A percentile compares a stretch with the other conserved stretches of the same genome.
Evolutionary conservation across 2,329 filamentous ascomycete genomes (phyloP).

Genomic region (Colletotrichum liaoningense): DNA sequence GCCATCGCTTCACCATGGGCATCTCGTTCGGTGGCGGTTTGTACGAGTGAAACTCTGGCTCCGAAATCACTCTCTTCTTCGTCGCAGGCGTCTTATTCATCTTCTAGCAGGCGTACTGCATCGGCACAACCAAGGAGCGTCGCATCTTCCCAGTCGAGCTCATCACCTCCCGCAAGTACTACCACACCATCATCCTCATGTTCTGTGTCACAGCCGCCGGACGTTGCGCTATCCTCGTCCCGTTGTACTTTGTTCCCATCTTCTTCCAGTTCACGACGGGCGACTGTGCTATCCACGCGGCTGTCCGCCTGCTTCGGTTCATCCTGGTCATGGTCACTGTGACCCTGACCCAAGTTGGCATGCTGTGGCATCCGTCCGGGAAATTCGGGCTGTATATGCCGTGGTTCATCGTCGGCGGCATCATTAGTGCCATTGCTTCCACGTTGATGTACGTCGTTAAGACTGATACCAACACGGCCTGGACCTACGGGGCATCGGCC

Average conservation of each 20-base stretch:
- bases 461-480: constrained; percentile 35
- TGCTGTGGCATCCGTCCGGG: constrained; percentile 23
- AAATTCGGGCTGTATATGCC: constrained; percentile 49
- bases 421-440: constrained; percentile 48
- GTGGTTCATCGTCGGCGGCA: constrained; percentile 51
- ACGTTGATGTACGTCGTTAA: constrained; percentile 47
- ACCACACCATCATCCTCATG: constrained; percentile 22
- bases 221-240: constrained; percentile 37
- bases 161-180: constrained; percentile 42
- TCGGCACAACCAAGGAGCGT: constrained; percentile 51
- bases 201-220: constrained; percentile 18
- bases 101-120: constrained; percentile 54
- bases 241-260: constrained; percentile 60
- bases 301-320: constrained; percentile 53
- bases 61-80: constrained; percentile 59
- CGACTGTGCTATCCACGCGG: constrained; percentile 53
- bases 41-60: constrained; percentile 58
- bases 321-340: constrained; percentile 47
- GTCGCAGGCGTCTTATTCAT: constrained; percentile 53
- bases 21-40: constrained; percentile 62
- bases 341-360: constrained; percentile 41
- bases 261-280: constrained; percentile 60
- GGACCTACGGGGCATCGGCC: constrained; percentile 47
- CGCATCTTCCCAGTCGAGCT: constrained; percentile 61
- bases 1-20: constrained; percentile 61